Conservation (phyloP, 106 monocot species). For the Apostasia ramifera region DNA sequence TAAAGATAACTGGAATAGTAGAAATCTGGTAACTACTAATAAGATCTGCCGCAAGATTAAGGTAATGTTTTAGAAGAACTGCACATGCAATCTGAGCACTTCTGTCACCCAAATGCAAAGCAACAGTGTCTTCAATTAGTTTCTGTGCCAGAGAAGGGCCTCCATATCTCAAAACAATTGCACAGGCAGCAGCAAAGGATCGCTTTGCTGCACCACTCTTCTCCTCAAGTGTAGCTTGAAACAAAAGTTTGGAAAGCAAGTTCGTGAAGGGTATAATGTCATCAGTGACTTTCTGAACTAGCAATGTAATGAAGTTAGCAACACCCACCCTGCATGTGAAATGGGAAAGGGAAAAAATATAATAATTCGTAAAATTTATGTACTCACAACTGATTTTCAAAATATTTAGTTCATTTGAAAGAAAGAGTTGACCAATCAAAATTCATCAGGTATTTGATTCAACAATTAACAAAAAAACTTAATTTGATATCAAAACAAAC, state of each 20-base stretch:
- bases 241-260: constrained; percentile 55
- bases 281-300: constrained; percentile 66
- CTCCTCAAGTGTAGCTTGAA: constrained; percentile 71
- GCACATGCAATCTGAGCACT: constrained; percentile 83
- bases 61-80: constrained; percentile 67
- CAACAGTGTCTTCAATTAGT: constrained; percentile 70
- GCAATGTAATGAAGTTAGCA: constrained; percentile 79
- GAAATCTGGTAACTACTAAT: constrained; percentile 60
- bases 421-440: no score
- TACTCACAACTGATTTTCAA: no score
- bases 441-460: no score
- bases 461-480: no score
- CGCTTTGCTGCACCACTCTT: constrained; percentile 72
- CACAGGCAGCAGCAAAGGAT: constrained; percentile 85
- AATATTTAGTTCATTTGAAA: no score
- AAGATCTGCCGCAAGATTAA: constrained; percentile 64
- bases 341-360: not conserved
- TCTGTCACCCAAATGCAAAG: constrained; percentile 76
- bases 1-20: constrained; percentile 67
- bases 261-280: constrained; percentile 68
- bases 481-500: constrained; percentile 17
- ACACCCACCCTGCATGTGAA: constrained; percentile 71
- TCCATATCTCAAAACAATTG: constrained; percentile 62
- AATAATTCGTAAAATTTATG: no score
- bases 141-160: constrained; percentile 56